Evolutionary conservation across 148 eudicot species (phyloP), one percentile per base, ranked within the genome.

Genomic region (Heliosperma pusillum): DNA sequence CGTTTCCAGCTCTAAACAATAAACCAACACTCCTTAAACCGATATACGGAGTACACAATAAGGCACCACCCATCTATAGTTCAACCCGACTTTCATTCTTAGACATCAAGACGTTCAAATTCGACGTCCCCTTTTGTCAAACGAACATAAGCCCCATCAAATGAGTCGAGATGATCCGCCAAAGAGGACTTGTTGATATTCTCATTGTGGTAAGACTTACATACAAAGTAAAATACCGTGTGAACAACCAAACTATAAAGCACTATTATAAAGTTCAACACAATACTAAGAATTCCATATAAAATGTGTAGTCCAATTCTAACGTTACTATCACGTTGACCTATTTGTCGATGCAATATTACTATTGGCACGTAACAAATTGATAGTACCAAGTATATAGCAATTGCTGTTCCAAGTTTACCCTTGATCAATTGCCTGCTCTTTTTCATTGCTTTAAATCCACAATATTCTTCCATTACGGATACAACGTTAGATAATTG

Each of bases 141-240:
- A 42, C 88, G 86, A 50, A 78, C 79, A 40, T 88, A 82, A 16
- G 82, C 85, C 2, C 85, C 89, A 12, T 72, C 72, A 70, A 83
- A 86, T 26, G 66, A 78, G 25, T 75, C 90, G 29, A 85, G 76
- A 79, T 83, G 87, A 45, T 81, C 81, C 1, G 85, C 81, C 70
- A 85, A 86, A 1, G 77, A 21, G 0, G 82, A 66, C 71, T 85
- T 87, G 57, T 87, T 84, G 45, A 88, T 81, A 27, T 36, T 81
- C 71, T 86, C 89, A 57, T 80, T 81, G 62, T 88, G 91, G 66
- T 83, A 82, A 0, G 90, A 85, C 77, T 90, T 90, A 78, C 95
- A 90, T 42, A 80, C 85, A n/a, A 90, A 81, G 67, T 88, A 90
- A 10, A 87, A 65, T 2, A 88, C 63, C 12, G 88, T 87, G 21